Conservation (phyloP, 768 basidiomycete species). For the Leccinum ochraceum region DNA sequence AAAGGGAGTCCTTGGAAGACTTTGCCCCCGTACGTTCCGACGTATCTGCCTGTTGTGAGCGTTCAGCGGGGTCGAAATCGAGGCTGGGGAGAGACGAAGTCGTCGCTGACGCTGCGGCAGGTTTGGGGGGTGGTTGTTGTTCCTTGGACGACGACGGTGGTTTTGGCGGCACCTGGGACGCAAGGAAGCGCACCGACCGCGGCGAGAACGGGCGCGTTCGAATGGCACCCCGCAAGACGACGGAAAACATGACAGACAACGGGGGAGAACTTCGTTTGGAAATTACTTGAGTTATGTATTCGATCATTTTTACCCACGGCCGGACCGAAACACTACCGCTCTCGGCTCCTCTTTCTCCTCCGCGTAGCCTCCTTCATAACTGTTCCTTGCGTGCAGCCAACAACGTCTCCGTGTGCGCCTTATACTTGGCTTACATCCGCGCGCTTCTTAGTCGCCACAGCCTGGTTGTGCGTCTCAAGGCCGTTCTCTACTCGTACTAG, state of each 20-base stretch:
- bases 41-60: conserved; percentile 35
- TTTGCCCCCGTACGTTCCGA: conserved; percentile 68
- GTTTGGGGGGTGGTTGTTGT: conserved; percentile 6
- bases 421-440: no score
- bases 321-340: no score
- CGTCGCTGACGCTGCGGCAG: neutral
- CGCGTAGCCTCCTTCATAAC: no score
- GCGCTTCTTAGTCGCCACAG: no score
- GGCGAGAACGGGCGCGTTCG: conserved; percentile 20
- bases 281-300: neutral
- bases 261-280: neutral
- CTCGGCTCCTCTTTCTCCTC: no score
- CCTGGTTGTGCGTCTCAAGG: no score
- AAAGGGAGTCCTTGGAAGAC: conserved; percentile 77
- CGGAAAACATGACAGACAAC: conserved; percentile 23
- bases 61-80: conserved; percentile 63
- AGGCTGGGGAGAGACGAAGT: conserved; percentile 46
- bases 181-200: conserved; percentile 24
- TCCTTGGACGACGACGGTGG: conserved; percentile 4
- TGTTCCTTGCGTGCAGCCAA: no score
- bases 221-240: conserved; percentile 24
- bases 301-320: neutral
- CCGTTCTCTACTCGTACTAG: no score
- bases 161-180: conserved; percentile 23
- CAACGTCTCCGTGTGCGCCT: no score